A percentile compares a stretch with the other conserved stretches of the same genome.
Conservation (phyloP, 1,139 yeast genomes). For the Pichia kudriavzevii region DNA sequence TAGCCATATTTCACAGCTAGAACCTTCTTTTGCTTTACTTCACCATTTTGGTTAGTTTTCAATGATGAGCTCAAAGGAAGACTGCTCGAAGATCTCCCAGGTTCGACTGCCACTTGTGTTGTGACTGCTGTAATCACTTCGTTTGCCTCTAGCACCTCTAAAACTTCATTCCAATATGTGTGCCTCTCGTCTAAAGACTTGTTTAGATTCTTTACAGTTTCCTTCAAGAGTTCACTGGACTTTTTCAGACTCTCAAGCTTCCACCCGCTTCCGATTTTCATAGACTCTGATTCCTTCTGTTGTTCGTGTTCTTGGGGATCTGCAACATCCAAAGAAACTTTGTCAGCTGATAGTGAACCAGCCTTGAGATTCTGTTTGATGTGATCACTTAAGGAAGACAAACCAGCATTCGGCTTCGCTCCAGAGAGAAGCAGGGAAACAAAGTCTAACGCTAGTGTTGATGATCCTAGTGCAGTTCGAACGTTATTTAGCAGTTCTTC, state of each 20-base stretch:
- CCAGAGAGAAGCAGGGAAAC: constrained; percentile 78
- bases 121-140: constrained; percentile 70
- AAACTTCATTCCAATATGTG: constrained; percentile 63
- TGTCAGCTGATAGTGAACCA: constrained; percentile 73
- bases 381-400: constrained; percentile 85
- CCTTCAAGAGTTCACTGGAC: constrained; percentile 44
- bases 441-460: constrained; percentile 81
- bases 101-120: constrained; percentile 24
- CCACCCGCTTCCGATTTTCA: constrained; percentile 70
- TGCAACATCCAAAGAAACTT: constrained; percentile 26
- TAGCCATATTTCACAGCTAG: constrained; percentile 84
- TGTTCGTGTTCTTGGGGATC: constrained; percentile 17
- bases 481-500: constrained; percentile 10
- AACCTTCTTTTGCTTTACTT: constrained; percentile 26
- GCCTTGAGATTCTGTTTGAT: constrained; percentile 68
- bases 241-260: constrained; percentile 61
- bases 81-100: no score
- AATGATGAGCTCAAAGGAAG: no score
- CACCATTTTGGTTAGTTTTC: constrained; percentile 27
- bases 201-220: constrained; percentile 44
- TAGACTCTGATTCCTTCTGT: constrained; percentile 22
- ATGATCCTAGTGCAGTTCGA: constrained; percentile 73
- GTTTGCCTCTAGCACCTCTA: constrained; percentile 45
- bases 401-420: constrained; percentile 75
- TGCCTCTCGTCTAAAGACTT: constrained; percentile 57